Percentiles rank a stretch among this genome's conserved stretches.
These are phyloP conservation scores for Citrus cavaleriei DNA, from an alignment of 345 rosid genomes.

Conservation along the genomic window DNA sequence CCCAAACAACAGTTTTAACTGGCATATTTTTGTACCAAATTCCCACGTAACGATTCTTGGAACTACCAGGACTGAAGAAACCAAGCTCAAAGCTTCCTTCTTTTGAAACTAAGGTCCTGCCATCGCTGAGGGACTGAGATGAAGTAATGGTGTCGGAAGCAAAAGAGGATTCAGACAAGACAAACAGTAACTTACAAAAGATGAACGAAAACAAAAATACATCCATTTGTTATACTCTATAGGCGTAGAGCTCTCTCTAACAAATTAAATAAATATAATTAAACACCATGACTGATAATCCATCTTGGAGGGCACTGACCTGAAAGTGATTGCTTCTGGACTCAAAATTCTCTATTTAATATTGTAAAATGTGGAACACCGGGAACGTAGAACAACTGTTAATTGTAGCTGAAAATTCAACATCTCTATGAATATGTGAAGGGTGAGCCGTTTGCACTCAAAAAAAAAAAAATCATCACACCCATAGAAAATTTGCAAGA, in stretches of 20 bases:
- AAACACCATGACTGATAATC: not conserved
- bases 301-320: not conserved
- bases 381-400: no score
- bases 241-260: not conserved
- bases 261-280: not conserved
- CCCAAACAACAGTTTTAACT: slow-evolving; percentile 29
- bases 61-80: slow-evolving; percentile 40
- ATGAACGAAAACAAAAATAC: not conserved
- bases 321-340: not conserved
- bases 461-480: no score
- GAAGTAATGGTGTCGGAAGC: slow-evolving; percentile 7
- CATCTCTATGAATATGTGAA: no score
- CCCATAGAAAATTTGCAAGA: no score
- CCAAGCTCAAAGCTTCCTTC: slow-evolving; percentile 17
- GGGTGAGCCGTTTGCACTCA: no score
- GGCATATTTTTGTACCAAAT: slow-evolving; percentile 52
- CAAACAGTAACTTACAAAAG: not conserved
- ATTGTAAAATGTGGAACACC: no score
- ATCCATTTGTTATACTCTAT: not conserved
- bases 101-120: slow-evolving; percentile 5
- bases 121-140: not conserved
- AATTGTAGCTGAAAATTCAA: rapidly evolving
- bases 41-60: slow-evolving; percentile 43
- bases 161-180: not conserved
- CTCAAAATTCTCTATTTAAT: no score